Conservation (phyloP, 192 early-diverging fungal genomes). For the Paraglomus brasilianum region DNA sequence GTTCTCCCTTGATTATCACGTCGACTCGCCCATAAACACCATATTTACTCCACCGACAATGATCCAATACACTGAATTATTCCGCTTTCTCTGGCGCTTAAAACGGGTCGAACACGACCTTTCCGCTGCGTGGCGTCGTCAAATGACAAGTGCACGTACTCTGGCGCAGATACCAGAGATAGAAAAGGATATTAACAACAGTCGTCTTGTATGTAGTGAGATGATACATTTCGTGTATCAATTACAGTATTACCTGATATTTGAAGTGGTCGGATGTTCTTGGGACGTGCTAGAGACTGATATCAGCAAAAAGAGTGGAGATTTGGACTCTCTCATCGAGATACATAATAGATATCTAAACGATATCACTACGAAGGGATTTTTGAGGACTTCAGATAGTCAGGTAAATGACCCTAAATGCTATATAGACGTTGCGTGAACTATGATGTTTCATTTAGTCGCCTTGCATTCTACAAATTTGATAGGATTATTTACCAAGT, state of each 20-base stretch:
- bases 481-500: constrained; percentile 39
- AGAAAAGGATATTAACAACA: constrained; percentile 62
- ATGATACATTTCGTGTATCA: constrained; percentile 96
- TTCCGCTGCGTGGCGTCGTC: constrained; percentile 70
- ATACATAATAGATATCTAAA: constrained; percentile 76
- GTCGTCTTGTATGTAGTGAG: constrained; percentile 68
- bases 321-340: constrained; percentile 78
- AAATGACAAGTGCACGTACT: constrained; percentile 65
- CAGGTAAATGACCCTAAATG: constrained; percentile 47
- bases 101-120: constrained; percentile 85
- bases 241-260: constrained; percentile 89
- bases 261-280: constrained; percentile 88
- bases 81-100: constrained; percentile 85
- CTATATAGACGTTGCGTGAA: neutral
- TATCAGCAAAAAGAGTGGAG: constrained; percentile 58
- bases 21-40: constrained; percentile 80
- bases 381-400: constrained; percentile 52
- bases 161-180: constrained; percentile 49
- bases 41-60: constrained; percentile 74
- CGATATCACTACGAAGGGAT: constrained; percentile 62
- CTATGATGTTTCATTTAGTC: constrained; percentile 3
- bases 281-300: constrained; percentile 76
- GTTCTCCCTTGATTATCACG: constrained; percentile 85
- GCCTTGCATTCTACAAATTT: constrained; percentile 1
- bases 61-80: constrained; percentile 79